These are phyloP conservation scores for Heteromeles arbutifolia DNA, from an alignment of 306 rosid genomes.

Conservation along the genomic window DNA sequence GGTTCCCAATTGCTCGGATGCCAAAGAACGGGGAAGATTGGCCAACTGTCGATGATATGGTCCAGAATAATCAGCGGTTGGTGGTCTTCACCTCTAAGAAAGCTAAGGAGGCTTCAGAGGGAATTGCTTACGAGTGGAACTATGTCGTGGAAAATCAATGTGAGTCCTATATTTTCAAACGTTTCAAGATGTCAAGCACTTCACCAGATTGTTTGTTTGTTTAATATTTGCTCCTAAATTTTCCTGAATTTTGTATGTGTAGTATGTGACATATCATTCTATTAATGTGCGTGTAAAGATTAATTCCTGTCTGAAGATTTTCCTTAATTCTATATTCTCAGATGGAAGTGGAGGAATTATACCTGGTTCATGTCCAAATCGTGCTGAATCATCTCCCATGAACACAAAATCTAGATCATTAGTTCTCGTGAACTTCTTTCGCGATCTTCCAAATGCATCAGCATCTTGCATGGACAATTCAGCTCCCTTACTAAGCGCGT, in stretches of 20 bases:
- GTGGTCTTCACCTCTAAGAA: slow-evolving; percentile 70
- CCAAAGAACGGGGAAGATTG: slow-evolving; percentile 70
- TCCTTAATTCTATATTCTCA: slow-evolving; percentile 26
- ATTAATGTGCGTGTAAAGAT: not conserved
- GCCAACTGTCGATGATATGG: slow-evolving; percentile 89
- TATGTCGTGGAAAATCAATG: slow-evolving; percentile 88
- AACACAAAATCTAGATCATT: slow-evolving; percentile 50
- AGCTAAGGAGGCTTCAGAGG: slow-evolving; percentile 73
- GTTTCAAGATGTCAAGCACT: not conserved
- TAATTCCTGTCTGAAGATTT: not conserved
- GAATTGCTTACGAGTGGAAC: slow-evolving; percentile 75
- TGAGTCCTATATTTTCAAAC: slow-evolving; percentile 23
- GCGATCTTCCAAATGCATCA: slow-evolving; percentile 47
- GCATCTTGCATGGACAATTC: slow-evolving; percentile 68
- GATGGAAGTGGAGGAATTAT: slow-evolving; percentile 84
- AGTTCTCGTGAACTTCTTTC: slow-evolving; percentile 66
- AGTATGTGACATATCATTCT: not conserved
- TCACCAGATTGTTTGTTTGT: not conserved
- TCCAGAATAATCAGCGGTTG: slow-evolving; percentile 65
- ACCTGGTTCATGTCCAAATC: slow-evolving; percentile 59
- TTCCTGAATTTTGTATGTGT: no score
- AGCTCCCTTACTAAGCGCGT: slow-evolving; percentile 46
- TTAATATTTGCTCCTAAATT: not conserved
- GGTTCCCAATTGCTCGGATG: slow-evolving; percentile 63
- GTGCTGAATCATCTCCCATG: slow-evolving; percentile 69